phyloP scores from a whole-genome alignment of 306 rosid species.

The Bauhinia variegata region DNA sequence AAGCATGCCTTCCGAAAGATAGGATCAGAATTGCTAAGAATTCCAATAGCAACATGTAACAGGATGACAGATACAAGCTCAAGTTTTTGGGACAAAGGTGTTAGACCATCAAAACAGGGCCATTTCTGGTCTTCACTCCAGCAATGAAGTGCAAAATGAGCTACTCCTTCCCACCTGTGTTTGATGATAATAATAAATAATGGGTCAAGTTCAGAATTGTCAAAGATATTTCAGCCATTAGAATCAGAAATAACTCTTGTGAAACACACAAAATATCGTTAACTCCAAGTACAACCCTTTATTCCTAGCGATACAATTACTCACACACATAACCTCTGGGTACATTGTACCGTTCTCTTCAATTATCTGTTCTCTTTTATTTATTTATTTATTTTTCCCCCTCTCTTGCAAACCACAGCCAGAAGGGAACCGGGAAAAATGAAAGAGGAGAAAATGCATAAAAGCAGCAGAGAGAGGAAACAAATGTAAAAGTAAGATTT shows the following conservation, averaged over 20 bases:
- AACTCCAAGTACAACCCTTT: slow-evolving; percentile 31
- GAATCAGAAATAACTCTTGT: slow-evolving; percentile 3
- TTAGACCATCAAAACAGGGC: slow-evolving; percentile 30
- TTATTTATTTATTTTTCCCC: no score
- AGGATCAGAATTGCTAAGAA: slow-evolving; percentile 56
- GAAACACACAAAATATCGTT: slow-evolving; percentile 20
- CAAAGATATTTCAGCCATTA: slow-evolving; percentile 17
- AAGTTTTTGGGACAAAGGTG: slow-evolving; percentile 42
- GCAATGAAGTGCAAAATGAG: slow-evolving; percentile 63
- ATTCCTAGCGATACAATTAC: slow-evolving; percentile 31
- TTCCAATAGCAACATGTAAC: slow-evolving; percentile 70
- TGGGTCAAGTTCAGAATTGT: slow-evolving; percentile 10
- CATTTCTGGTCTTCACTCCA: slow-evolving; percentile 57
- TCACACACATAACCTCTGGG: slow-evolving; percentile 2
- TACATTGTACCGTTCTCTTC: not conserved
- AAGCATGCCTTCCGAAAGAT: slow-evolving; percentile 78
- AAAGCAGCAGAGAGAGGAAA: not conserved
- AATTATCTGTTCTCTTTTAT: slow-evolving; percentile 15
- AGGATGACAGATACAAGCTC: slow-evolving; percentile 46
- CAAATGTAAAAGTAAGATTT: not conserved
- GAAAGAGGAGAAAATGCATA: not conserved
- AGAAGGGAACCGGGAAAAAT: not conserved
- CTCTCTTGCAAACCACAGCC: not conserved
- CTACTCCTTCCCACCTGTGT: slow-evolving; percentile 88
- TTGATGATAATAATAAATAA: slow-evolving; percentile 21